phyloP scores from a whole-genome alignment of 2,329 filamentous ascomycete species.

The Penicillium sp. region DNA sequence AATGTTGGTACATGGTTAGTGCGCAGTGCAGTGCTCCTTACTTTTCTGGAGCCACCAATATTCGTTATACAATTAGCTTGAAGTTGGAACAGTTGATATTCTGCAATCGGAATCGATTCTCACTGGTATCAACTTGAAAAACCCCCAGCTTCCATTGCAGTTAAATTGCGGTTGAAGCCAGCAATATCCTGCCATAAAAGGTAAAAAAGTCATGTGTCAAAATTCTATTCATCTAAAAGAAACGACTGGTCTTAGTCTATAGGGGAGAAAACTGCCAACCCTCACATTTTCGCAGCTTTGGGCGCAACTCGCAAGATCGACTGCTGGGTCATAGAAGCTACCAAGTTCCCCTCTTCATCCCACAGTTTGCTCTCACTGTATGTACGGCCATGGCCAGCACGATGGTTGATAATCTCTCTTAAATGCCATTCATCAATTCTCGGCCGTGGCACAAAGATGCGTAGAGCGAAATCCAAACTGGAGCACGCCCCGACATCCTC shows the following conservation, averaged over 20 bases:
- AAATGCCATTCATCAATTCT: background rate
- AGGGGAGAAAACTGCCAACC: background rate
- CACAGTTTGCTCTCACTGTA: conserved; percentile 49
- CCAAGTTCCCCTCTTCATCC: conserved; percentile 45
- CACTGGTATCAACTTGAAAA: background rate
- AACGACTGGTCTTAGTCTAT: background rate
- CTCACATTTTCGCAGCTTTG: background rate
- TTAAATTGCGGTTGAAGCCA: too few relatives aligned
- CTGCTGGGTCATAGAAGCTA: conserved; percentile 54
- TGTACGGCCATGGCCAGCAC: conserved; percentile 44
- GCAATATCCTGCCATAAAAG: too few relatives aligned
- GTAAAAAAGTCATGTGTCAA: background rate
- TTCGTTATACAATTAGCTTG: too few relatives aligned
- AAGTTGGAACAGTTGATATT: too few relatives aligned
- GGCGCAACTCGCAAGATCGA: conserved; percentile 18
- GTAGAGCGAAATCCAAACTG: background rate
- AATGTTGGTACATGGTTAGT: too few relatives aligned
- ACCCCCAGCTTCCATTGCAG: too few relatives aligned
- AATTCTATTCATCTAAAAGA: background rate
- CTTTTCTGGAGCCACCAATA: too few relatives aligned
- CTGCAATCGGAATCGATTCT: background rate
- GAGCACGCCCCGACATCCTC: background rate
- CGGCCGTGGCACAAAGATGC: background rate
- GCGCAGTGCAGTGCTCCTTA: too few relatives aligned
- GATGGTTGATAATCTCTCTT: background rate